phyloP scores from a whole-genome alignment of 176 grass and related monocot species.

The Triticum monococcum region DNA sequence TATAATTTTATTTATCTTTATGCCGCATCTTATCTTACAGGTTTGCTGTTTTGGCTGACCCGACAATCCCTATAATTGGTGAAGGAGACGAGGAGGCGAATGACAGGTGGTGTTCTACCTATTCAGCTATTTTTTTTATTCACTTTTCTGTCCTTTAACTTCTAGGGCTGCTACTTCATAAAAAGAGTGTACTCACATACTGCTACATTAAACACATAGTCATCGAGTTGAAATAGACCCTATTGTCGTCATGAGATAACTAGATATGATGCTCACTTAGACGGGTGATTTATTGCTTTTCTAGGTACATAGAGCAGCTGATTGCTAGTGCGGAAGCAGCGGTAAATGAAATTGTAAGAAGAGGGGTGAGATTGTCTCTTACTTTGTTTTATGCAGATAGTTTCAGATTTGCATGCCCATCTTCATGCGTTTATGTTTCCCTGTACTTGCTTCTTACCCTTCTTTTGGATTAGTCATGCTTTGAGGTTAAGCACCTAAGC shows the following conservation, averaged over 20 bases:
- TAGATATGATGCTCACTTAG: constrained; percentile 21
- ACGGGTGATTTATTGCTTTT: neutral
- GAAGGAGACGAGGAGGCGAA: constrained; percentile 81
- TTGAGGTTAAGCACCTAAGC: neutral
- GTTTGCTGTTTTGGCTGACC: constrained; percentile 76
- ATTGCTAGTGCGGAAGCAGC: constrained; percentile 77
- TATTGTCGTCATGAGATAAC: neutral
- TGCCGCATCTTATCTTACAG: constrained; percentile 36
- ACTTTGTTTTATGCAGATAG: neutral
- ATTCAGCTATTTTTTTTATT: constrained; percentile 5
- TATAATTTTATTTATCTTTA: neutral
- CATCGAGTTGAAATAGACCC: neutral
- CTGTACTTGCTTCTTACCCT: neutral
- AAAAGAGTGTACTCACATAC: neutral
- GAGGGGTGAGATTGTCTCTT: constrained; percentile 59
- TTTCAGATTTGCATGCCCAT: constrained; percentile 20
- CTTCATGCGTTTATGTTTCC: neutral
- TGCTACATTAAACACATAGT: neutral
- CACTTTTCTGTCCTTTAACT: neutral
- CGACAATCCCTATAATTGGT: constrained; percentile 89
- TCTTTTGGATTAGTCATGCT: neutral
- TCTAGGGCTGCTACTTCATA: neutral
- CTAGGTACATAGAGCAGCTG: constrained; percentile 79
- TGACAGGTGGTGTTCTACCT: constrained; percentile 59
- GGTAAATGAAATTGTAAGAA: constrained; percentile 64